Base-by-base conservation (phyloP, 495 filamentous ascomycete genomes). In the Podospora pseudopauciseta region DNA sequence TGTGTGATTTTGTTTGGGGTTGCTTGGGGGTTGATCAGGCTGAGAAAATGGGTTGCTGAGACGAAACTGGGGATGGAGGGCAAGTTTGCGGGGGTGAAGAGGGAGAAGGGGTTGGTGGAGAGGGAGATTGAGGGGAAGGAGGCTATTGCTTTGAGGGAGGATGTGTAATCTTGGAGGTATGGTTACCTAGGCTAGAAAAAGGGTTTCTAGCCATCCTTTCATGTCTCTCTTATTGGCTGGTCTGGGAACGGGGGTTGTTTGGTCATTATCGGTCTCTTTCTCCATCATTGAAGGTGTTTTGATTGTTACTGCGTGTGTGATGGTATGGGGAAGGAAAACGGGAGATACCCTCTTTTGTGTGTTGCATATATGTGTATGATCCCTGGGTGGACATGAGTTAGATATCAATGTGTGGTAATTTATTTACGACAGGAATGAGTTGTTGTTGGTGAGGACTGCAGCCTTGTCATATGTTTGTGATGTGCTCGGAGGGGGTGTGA, bases 1-100 rank as follows among this genome's bases (percentile, higher is more conserved):
- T 83, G 86, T n/a, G 70, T 88, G 16, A 71, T 94, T 1, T 76
- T 94, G 4, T 94, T 92, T 70, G 78, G 79, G 6, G 27, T 89
- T 60, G 79, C 84, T 5, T 76, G 80, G 68, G 78, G 77, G n/a
- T 28, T 87, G 9, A 80, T 80, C 3, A 76, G 72, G 80, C n/a
- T 80, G 56, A 75, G 85, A 26, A 77, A 79, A 44, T 86, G 80
- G 77, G 27, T 83, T 3, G 86, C 85, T 0, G 86, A 87, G 80
- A 78, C 74, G 69, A 85, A 82, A 77, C 60, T 84, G 61, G 81
- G 82, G 1, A 75, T 65, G 71, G 65, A 59, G 1, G 85, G 86
- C 19, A 83, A 83, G 73, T 85, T 82, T 71, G 67, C 76, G 32
- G 27, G 19, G 59, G 6, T 20, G 1, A 54, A 18, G 5, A 28